These are phyloP conservation scores for Micractinium sp. DNA, from an alignment of 139 green algal genomes.

Conservation along the genomic window DNA sequence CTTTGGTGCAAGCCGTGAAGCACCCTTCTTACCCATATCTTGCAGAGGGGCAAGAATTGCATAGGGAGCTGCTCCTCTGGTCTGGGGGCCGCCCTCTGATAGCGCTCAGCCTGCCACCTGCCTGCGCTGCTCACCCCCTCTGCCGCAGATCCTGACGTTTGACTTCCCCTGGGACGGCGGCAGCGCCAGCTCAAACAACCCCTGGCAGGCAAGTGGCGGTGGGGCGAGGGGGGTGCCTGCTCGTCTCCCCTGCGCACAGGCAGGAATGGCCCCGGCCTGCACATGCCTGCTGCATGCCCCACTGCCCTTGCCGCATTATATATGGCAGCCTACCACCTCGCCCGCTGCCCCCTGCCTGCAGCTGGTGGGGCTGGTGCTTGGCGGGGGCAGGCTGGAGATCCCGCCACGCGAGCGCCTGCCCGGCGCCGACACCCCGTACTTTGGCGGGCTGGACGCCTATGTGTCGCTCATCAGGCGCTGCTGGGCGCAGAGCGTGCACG, in stretches of 20 bases:
- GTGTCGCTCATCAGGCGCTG: neutral
- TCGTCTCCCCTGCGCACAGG: too few species aligned
- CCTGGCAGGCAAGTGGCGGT: neutral
- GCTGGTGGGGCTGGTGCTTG: neutral
- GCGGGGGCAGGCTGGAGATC: neutral
- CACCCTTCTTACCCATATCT: too few species aligned
- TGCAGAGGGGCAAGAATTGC: too few species aligned
- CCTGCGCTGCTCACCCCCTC: neutral
- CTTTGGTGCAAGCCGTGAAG: too few species aligned
- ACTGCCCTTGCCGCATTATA: neutral
- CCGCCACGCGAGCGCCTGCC: neutral
- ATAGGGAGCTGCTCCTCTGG: too few species aligned
- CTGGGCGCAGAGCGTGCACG: neutral
- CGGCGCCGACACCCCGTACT: neutral
- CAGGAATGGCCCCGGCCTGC: neutral
- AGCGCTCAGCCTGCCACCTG: neutral
- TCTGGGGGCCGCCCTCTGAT: neutral
- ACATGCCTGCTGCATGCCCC: neutral
- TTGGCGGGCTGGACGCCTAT: neutral
- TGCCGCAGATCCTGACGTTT: slow-evolving; percentile 2
- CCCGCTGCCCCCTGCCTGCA: neutral
- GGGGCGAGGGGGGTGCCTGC: too few species aligned
- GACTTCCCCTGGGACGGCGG: neutral
- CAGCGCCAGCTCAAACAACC: neutral
- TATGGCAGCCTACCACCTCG: neutral